Base-by-base conservation (phyloP, 2,329 filamentous ascomycete species). In the Diplodia corticola region DNA sequence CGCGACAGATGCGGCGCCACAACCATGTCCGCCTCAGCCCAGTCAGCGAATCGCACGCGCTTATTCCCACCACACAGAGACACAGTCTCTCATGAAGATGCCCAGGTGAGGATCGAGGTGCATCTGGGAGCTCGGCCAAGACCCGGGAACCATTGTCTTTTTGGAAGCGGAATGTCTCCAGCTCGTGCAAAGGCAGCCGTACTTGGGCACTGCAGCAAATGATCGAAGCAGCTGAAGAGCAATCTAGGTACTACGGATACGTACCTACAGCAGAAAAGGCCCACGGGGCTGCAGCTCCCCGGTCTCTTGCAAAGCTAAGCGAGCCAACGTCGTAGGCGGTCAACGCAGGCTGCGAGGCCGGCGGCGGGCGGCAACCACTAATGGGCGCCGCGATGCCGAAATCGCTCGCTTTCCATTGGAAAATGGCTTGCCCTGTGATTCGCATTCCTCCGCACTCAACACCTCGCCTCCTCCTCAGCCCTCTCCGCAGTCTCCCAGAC, bases 361-460 rank as follows among this genome's bases (percentile, higher is more conserved):
- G 55, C 55, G 13, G 13, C 22, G 7, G 17, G n/a, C 40, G 57
- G 57, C 57, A n/a, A 61, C 57, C 40, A 61, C 26, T 61, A 33
- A 49, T 28, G 17, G 26, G 2, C 26, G 26, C 26, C 40, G 22
- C 5, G 26, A 35, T 49, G 57, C 57, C 57, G 57, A 61, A 61
- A 61, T 61, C 57, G 57, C 57, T 61, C 57, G 57, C 44, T 48
- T 61, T 48, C 57, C 20, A 61, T 61, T 61, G 57, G 57, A 61
- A 61, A 61, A 61, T 49, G 33, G 57, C 57, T 28, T 54, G 40
- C 57, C 57, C 57, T 48, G 57, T 61, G 57, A 61, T 61, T 53
- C 48, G 53, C 60, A 63, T 51, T 51, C 60, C 40, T 65, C 63
- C 63, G 33, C 53, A 54, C 51, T 37, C 51, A 54, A 49, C 53